Evolutionary conservation across 441 rosid genomes (phyloP), one percentile per base, ranked within the genome.

Genomic region (Croton laevigatus): DNA sequence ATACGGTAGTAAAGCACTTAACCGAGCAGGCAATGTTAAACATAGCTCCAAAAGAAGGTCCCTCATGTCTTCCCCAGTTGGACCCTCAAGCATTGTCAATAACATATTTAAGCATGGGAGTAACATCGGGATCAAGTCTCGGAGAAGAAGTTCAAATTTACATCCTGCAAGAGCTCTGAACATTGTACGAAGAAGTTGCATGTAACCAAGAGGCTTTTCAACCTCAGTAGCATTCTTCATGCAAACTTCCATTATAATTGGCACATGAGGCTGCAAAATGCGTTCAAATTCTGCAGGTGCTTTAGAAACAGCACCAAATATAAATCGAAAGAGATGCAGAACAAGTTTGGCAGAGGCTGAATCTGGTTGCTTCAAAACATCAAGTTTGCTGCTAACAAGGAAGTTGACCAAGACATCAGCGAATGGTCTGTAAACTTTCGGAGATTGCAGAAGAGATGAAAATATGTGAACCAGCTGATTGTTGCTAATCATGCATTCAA

Each of bases 261-360:
- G 97, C 73, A 91, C 96, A 69, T 91, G 97, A 75, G 93, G 97
- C 81, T 89, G 99, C 84, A 96, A 75, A 80, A 93, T 87, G 27
- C 97, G 93, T 76, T 96, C 98, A 86, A 90, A 93, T 75, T 96
- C 99, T 71, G 97, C 69, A 67, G 99, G 93, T 48, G 93, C 88
- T 80, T 90, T 96, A 42, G 89, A 81, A 76, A 96, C 96, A 69
- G 98, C 96, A 70, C 81, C 88, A 86, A 96, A 96, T 86, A 91
- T 85, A 80, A 82, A 90, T 67, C 86, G 87, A 78, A 91, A 91
- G 65, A 96, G 91, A 78, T 89, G 97, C 90, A 96, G 81, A 79
- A 91, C 93, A 83, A 96, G 75, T 81, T 93, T 90, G 55, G 94
- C 88, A 6, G 94, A 87, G 57, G 90, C 87, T 64, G 97, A 85